Base-by-base conservation (phyloP, 176 grass and related monocot genomes). In the Otatea glauca region DNA sequence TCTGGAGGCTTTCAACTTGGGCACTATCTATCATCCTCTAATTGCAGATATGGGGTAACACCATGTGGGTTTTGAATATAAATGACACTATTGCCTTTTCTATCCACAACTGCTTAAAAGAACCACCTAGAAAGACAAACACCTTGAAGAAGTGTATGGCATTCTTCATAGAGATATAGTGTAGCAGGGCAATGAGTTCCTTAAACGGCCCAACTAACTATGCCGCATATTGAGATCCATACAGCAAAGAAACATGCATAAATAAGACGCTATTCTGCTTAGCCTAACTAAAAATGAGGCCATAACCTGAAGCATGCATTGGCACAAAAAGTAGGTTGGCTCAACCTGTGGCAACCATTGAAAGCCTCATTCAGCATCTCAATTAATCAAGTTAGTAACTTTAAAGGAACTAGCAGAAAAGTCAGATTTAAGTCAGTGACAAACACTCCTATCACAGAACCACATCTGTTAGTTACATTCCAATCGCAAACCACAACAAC, bases 131-230 rank as follows among this genome's bases (percentile, higher is more conserved):
- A 72, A 37, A 60, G 9, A 45, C 25, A 61, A 53, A 14, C 2
- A 50, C 5, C 42, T 51, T 83, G 34, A 71, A 32, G 66, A 37
- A 35, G 48, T 66, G 2, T 6, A 32, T 7, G 50, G 18, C 35
- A 74, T 65, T 86, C 60, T 81, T 43, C 47, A 35, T 58, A 75
- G 4, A 72, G 43, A 48, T 44, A 48, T 49, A 71, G 70, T 38
- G 34, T 67, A 65, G 6, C 68, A 51, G 27, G 29, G 69, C 12
- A 69, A 48, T 43, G 16, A 24, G 5, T 25, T 34, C 45, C 54
- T 75, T 80, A 14, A 56, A 43, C 50, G 27, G 32, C 35, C 37
- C 41, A 80, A 53, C 43, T 54, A 32, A 32, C 20, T 38, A 54
- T 12, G n/a, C 34, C 78, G 65, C 29, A 71, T 12, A 83, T 23